These are phyloP conservation scores for Hygrophila difformis DNA, from an alignment of 257 asterid genomes.

Conservation along the genomic window DNA sequence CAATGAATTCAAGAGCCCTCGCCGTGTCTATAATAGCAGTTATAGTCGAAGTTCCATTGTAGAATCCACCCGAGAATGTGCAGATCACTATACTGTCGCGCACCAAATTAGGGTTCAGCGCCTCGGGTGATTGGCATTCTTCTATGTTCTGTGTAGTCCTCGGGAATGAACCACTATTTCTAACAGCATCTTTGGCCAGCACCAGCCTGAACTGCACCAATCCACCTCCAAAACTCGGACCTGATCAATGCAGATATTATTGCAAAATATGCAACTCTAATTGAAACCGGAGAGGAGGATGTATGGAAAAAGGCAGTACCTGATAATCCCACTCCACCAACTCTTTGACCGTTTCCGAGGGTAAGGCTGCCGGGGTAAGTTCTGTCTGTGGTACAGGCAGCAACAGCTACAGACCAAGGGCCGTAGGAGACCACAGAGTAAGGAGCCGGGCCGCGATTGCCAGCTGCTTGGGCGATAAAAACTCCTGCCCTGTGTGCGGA, in stretches of 20 bases:
- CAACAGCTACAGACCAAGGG: constrained; percentile 83
- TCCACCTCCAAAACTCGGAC: constrained; percentile 64
- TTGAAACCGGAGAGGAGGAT: too few relatives aligned
- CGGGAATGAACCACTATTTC: constrained; percentile 36
- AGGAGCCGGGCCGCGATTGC: constrained; percentile 83
- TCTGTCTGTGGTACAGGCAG: constrained; percentile 68
- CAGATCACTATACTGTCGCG: constrained; percentile 70
- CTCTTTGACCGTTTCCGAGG: constrained; percentile 58
- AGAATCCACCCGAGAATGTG: constrained; percentile 73
- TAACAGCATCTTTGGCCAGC: constrained; percentile 65
- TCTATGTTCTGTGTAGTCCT: constrained; percentile 43
- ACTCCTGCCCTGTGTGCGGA: constrained; percentile 79
- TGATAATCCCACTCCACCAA: constrained; percentile 75
- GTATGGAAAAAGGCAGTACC: constrained; percentile 25
- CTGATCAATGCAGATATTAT: constrained; percentile 18
- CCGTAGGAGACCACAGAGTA: constrained; percentile 69
- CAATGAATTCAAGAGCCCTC: constrained; percentile 49
- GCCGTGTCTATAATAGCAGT: constrained; percentile 58
- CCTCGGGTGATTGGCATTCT: constrained; percentile 81
- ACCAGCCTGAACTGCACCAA: constrained; percentile 51
- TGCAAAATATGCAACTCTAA: too few relatives aligned
- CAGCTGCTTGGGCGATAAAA: constrained; percentile 71
- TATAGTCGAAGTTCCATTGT: constrained; percentile 52
- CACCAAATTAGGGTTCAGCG: constrained; percentile 47
- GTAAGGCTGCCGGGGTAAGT: constrained; percentile 63